Evolutionary conservation across 306 rosid genomes (phyloP).

Genomic region (Ceratonia siliqua): DNA sequence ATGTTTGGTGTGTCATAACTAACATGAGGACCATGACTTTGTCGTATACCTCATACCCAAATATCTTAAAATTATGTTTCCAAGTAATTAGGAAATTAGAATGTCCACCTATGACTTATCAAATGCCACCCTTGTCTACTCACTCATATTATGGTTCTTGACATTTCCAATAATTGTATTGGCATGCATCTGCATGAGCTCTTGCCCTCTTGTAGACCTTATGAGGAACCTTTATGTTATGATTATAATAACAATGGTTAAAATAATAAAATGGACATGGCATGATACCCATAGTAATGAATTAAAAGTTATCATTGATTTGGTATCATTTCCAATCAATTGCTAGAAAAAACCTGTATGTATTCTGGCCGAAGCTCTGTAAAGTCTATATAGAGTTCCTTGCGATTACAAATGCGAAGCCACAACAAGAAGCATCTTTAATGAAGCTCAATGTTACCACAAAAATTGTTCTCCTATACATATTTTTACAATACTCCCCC

Average conservation of each 20-base stretch:
- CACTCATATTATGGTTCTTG: constrained; percentile 8
- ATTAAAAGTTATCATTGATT: background rate
- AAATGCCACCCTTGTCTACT: background rate
- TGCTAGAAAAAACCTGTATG: background rate
- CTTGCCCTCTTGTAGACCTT: background rate
- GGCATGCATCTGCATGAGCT: background rate
- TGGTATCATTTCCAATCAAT: background rate
- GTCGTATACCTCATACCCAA: no score
- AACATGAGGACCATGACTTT: no score
- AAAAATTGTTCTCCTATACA: background rate
- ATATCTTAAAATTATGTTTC: no score
- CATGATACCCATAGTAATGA: background rate
- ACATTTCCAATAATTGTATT: background rate
- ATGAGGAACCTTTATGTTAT: background rate
- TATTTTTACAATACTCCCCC: background rate
- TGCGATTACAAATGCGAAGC: background rate
- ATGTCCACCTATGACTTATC: no score
- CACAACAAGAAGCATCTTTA: background rate
- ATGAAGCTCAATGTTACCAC: background rate
- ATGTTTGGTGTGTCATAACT: no score
- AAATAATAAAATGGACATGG: background rate
- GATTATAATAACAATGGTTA: background rate
- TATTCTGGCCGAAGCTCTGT: background rate
- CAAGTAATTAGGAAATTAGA: no score
- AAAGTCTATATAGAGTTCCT: constrained; percentile 11